These are phyloP conservation scores for Euphrasia arctica DNA, from an alignment of 305 asterid genomes.

Conservation along the genomic window DNA sequence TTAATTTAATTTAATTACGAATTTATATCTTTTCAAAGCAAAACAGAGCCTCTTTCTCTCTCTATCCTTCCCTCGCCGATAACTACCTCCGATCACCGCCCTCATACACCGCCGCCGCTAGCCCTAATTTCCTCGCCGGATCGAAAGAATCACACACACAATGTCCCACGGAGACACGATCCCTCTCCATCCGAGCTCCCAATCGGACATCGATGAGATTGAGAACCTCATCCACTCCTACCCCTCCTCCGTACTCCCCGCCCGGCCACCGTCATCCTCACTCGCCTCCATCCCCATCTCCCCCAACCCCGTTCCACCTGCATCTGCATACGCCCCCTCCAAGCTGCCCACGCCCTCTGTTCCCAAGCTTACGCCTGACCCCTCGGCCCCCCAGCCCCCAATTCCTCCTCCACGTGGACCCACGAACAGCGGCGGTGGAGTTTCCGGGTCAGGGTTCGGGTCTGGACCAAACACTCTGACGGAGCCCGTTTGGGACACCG, in stretches of 20 bases:
- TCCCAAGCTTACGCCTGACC: conserved; percentile 27
- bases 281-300: conserved; percentile 64
- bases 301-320: conserved; percentile 36
- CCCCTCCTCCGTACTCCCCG: conserved; percentile 59
- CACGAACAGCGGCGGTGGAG: conserved; percentile 21
- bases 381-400: conserved; percentile 37
- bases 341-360: conserved; percentile 40
- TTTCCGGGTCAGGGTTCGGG: conserved; percentile 46
- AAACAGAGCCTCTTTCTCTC: neutral
- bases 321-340: conserved; percentile 36
- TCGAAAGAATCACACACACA: conserved; percentile 7
- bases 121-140: neutral
- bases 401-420: conserved; percentile 31
- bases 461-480: conserved; percentile 58
- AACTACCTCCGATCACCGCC: neutral
- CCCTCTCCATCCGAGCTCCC: conserved; percentile 59
- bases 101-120: neutral
- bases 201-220: conserved; percentile 83
- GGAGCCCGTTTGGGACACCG: conserved; percentile 80
- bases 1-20: too few species aligned
- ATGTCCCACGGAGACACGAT: conserved; percentile 57
- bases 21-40: neutral
- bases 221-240: conserved; percentile 69
- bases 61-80: neutral
- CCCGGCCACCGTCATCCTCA: conserved; percentile 56